Evolutionary conservation across 805 yeast genomes (phyloP).

Genomic region (Candida xiaguanensis): DNA sequence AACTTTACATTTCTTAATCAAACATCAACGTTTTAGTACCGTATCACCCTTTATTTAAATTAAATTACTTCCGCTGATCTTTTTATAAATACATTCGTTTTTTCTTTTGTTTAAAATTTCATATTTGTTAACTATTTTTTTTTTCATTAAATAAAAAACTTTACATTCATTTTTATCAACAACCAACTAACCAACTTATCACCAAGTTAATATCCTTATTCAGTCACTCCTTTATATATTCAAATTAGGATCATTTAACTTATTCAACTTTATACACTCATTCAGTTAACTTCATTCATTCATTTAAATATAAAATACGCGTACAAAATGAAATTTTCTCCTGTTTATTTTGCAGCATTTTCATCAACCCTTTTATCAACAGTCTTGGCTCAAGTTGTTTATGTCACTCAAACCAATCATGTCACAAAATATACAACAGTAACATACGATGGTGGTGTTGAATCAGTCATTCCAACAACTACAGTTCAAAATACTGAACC

Average conservation of each 20-base stretch:
- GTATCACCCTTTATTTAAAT: neutral
- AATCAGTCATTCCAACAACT: constrained; percentile 10
- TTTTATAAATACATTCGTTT: neutral
- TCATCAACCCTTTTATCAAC: neutral
- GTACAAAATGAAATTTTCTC: constrained; percentile 2
- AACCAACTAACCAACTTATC: too few species aligned
- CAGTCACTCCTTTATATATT: constrained; percentile 6
- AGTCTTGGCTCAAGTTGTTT: constrained; percentile 16
- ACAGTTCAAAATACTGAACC: neutral
- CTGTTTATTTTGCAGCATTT: constrained; percentile 10
- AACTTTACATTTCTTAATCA: too few species aligned
- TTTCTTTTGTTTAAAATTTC: neutral
- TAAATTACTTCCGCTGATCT: too few species aligned
- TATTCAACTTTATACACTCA: neutral
- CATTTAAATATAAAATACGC: neutral
- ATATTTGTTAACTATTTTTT: too few species aligned
- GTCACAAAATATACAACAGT: constrained; percentile 11
- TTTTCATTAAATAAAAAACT: too few species aligned
- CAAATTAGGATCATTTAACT: constrained; percentile 2
- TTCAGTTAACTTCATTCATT: neutral
- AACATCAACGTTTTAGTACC: too few species aligned
- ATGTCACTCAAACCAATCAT: constrained; percentile 24
- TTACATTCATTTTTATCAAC: neutral
- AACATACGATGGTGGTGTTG: constrained; percentile 19
- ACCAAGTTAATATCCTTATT: constrained; percentile 1